phyloP scores from a whole-genome alignment of 2,329 filamentous ascomycete species.

The Xylariaceae sp. region DNA sequence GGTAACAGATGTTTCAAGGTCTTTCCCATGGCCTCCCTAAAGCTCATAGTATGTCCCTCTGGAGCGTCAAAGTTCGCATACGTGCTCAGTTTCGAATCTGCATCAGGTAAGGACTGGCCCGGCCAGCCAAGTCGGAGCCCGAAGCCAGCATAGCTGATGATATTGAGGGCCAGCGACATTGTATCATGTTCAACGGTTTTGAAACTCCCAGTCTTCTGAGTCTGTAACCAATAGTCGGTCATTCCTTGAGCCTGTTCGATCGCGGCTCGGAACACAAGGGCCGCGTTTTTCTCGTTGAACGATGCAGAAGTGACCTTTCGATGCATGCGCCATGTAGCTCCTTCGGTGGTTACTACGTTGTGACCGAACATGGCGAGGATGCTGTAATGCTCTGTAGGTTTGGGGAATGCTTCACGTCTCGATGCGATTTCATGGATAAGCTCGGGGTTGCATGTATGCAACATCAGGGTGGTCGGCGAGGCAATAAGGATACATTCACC shows the following conservation, averaged over 20 bases:
- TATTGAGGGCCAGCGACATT: constrained; percentile 65
- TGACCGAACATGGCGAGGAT: constrained; percentile 71
- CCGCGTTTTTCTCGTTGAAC: constrained; percentile 80
- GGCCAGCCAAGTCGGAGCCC: constrained; percentile 69
- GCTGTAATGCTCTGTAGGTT: constrained; percentile 66
- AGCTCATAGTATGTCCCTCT: constrained; percentile 67
- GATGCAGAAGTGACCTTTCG: constrained; percentile 73
- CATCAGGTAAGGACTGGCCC: constrained; percentile 59
- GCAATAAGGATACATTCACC: constrained; percentile 71
- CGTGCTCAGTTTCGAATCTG: constrained; percentile 54
- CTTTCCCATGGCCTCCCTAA: constrained; percentile 66
- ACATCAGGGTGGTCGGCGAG: constrained; percentile 58
- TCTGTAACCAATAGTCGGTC: constrained; percentile 62
- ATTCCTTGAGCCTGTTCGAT: constrained; percentile 68
- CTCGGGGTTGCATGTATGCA: constrained; percentile 69
- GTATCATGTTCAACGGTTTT: constrained; percentile 66
- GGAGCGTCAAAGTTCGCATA: constrained; percentile 54
- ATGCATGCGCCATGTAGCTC: constrained; percentile 72
- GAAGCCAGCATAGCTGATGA: constrained; percentile 74
- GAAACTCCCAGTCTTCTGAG: constrained; percentile 54
- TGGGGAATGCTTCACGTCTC: constrained; percentile 74
- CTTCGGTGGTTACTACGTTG: constrained; percentile 76
- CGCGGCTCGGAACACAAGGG: constrained; percentile 68
- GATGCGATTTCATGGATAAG: constrained; percentile 69
- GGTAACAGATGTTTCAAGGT: constrained; percentile 69